phyloP scores from a whole-genome alignment of 176 grass and related monocot genomes.

The Aegilops tauschii region DNA sequence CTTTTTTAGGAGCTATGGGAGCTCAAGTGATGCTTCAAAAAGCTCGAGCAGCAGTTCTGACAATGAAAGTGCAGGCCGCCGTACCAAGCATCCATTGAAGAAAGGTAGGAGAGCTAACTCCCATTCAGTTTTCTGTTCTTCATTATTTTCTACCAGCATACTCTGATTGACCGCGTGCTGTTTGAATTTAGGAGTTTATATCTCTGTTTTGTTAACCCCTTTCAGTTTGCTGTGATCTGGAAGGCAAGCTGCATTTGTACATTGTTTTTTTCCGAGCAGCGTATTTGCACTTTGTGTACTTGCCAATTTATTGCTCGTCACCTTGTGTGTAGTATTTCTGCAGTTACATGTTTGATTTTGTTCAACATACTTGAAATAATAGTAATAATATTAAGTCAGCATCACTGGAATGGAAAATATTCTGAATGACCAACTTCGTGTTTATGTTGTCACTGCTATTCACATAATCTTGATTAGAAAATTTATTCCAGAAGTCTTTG shows the following conservation, averaged over 20 bases:
- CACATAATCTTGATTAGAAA: not conserved
- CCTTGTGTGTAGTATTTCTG: not conserved
- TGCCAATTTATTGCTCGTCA: not conserved
- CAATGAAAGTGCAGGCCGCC: constrained; percentile 25
- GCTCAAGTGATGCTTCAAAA: constrained; percentile 56
- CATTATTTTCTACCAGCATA: constrained; percentile 17
- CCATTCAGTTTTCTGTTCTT: not conserved
- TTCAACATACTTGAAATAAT: constrained; percentile 11
- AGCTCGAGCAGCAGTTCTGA: constrained; percentile 51
- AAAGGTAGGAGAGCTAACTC: constrained; percentile 28
- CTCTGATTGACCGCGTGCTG: not conserved
- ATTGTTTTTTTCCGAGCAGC: not conserved
- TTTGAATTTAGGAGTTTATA: not conserved
- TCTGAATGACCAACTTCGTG: not conserved
- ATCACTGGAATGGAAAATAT: not conserved
- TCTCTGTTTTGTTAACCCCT: constrained; percentile 6
- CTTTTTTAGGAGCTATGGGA: constrained; percentile 43
- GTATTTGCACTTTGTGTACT: not conserved
- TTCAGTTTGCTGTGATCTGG: not conserved
- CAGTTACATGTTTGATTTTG: not conserved
- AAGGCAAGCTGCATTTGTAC: not conserved
- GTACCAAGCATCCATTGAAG: constrained; percentile 24
- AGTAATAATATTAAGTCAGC: not conserved
- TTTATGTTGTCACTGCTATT: constrained; percentile 15
- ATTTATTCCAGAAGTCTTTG: not conserved